These are phyloP conservation scores for Myxozyma nipponensis DNA, from an alignment of 805 yeast genomes.

Conservation along the genomic window DNA sequence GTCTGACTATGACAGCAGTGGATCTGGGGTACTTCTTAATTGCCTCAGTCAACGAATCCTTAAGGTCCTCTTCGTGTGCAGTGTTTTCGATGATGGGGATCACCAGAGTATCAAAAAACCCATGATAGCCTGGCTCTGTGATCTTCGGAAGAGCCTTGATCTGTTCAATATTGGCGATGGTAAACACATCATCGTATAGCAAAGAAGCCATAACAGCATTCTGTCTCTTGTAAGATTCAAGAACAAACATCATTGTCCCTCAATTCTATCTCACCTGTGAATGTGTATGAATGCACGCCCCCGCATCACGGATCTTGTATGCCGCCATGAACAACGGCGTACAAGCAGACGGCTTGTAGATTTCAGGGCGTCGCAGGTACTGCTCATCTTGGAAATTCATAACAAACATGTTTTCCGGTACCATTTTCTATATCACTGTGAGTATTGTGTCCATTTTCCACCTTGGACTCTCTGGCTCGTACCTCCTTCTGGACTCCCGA, in stretches of 20 bases:
- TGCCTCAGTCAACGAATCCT: slow-evolving; percentile 59
- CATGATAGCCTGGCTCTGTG: slow-evolving; percentile 62
- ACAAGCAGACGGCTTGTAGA: slow-evolving; percentile 86
- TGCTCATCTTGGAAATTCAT: slow-evolving; percentile 52
- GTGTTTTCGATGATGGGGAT: slow-evolving; percentile 91
- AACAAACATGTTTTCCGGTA: slow-evolving; percentile 77
- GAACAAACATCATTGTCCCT: background rate
- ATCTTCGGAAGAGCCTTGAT: slow-evolving; percentile 79
- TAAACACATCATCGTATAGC: slow-evolving; percentile 65
- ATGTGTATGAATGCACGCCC: slow-evolving; percentile 94
- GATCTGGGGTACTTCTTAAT: slow-evolving; percentile 69
- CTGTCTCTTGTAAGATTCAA: slow-evolving; percentile 4
- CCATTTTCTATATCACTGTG: slow-evolving; percentile 47
- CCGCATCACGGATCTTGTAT: slow-evolving; percentile 64
- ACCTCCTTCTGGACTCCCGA: slow-evolving; percentile 93
- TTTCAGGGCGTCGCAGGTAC: slow-evolving; percentile 57
- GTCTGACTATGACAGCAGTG: slow-evolving; percentile 81
- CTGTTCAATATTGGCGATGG: slow-evolving; percentile 79
- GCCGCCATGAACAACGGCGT: slow-evolving; percentile 82
- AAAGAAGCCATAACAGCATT: slow-evolving; percentile 76
- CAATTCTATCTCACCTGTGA: slow-evolving; percentile 51
- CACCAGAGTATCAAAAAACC: slow-evolving; percentile 66
- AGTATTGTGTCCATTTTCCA: too few relatives aligned
- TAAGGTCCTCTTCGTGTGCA: slow-evolving; percentile 81
- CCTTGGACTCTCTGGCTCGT: too few relatives aligned